Base-by-base conservation (phyloP, 2,329 filamentous ascomycete species). In the Myriosclerotinia curreyana region DNA sequence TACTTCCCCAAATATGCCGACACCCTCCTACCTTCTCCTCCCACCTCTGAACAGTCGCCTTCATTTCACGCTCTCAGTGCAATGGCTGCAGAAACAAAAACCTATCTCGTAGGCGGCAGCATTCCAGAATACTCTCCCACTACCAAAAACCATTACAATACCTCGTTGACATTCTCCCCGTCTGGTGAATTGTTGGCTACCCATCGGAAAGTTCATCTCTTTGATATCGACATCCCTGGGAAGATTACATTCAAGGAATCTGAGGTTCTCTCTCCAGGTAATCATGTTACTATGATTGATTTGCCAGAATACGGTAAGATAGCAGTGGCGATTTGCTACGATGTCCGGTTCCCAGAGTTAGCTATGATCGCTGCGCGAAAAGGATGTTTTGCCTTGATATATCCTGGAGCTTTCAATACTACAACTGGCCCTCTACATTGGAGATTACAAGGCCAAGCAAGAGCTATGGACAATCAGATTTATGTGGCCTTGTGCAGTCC, bases 161-260 rank as follows among this genome's bases (percentile, higher is more conserved):
- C 95, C 3, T 89, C 86, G 36, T 80, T 99, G 54, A 86, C 89
- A 9, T 99, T 99, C 77, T 85, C 82, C 0, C 93, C 92, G 0
- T 79, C 82, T 12, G 95, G 95, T 5, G 76, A 82, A n/a, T 81
- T 97, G 56, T 82, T 99, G n/a, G 91, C 87, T 7, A 91, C 87
- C 2, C 93, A 98, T 76, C 86, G 95, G 71, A 99, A 99, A 79
- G 87, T 95, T 51, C 95, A 99, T 77, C 83, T 99, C 51, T 99
- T 99, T 77, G 95, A 98, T 78, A 99, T 99, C 72, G 89, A 96
- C 76, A 98, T 99, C 68, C 95, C 95, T 0, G 94, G 92, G 67
- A 93, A 93, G 79, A 96, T 99, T 76, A 88, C 80, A 15, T 99
- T 99, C 79, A 85, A 85, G 68, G 95, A 99, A 78, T 92, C 88